A percentile compares a stretch with the other conserved stretches of the same genome.
These are phyloP conservation scores for Geotrichum cucujoidarum DNA, from an alignment of 1,139 yeast species.

Conservation along the genomic window DNA sequence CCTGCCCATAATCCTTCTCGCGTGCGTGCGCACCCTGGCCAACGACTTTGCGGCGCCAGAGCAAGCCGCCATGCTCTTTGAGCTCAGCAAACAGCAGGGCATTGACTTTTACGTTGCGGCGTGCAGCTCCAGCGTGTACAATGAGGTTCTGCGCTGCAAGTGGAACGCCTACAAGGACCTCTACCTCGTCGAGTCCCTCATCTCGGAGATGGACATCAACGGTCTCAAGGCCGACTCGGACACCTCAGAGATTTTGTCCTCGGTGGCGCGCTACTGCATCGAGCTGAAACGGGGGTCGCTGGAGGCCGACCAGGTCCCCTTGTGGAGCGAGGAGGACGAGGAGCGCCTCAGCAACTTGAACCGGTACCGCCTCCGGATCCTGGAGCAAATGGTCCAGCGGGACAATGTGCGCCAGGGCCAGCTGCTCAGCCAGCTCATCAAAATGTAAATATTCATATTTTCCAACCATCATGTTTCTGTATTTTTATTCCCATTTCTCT, in stretches of 20 bases:
- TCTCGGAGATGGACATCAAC: conserved; percentile 42
- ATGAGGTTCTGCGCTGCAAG: conserved; percentile 36
- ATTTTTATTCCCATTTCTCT: neutral
- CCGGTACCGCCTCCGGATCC: conserved; percentile 30
- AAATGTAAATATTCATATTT: neutral
- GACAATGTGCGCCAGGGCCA: conserved; percentile 7
- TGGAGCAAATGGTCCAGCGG: conserved; percentile 1
- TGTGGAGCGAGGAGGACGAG: conserved; percentile 38
- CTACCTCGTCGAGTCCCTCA: conserved; percentile 34
- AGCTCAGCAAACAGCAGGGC: conserved; percentile 36
- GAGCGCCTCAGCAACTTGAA: conserved; percentile 32
- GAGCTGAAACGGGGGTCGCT: conserved; percentile 28
- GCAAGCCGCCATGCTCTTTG: conserved; percentile 41
- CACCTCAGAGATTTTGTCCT: conserved; percentile 35
- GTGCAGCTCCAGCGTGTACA: conserved; percentile 41
- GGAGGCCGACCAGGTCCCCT: conserved; percentile 26
- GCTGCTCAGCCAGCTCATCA: conserved; percentile 1
- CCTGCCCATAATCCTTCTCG: conserved; percentile 22
- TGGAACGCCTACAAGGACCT: conserved; percentile 43
- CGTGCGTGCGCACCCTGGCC: conserved; percentile 29
- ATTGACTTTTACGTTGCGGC: conserved; percentile 39
- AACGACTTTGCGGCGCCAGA: conserved; percentile 36
- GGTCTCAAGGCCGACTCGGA: conserved; percentile 40
- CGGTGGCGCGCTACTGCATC: conserved; percentile 22
- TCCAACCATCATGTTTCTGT: neutral